phyloP scores from a whole-genome alignment of 2,329 filamentous ascomycete genomes.

The Sclerotinia spermophila region DNA sequence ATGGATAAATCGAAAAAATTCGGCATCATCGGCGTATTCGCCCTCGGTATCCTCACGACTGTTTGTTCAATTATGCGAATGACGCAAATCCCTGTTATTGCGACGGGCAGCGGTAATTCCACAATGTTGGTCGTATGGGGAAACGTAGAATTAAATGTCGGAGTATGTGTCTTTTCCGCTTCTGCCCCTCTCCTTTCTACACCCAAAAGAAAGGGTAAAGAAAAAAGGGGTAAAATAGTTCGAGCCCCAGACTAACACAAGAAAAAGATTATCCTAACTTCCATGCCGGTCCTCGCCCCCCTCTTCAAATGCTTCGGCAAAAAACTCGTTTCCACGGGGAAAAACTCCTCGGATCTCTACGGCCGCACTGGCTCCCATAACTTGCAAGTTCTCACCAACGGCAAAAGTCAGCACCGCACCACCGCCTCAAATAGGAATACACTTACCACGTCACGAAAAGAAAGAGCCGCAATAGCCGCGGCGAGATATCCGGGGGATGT shows the following conservation, averaged over 20 bases:
- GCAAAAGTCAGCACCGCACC: neutral
- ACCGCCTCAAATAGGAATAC: neutral
- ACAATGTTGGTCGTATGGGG: conserved; percentile 15
- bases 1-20: conserved; percentile 23
- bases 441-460: neutral
- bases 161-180: neutral
- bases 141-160: conserved; percentile 10
- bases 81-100: conserved; percentile 22
- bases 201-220: neutral
- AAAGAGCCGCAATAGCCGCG: neutral
- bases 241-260: neutral
- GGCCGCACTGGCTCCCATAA: neutral
- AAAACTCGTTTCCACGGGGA: neutral
- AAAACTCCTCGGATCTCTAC: neutral
- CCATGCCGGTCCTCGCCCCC: conserved; percentile 22
- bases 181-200: neutral
- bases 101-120: conserved; percentile 34
- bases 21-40: conserved; percentile 23
- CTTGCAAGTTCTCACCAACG: conserved; percentile 8
- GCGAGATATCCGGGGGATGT: neutral
- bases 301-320: conserved; percentile 18
- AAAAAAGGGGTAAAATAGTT: neutral
- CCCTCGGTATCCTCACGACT: conserved; percentile 21
- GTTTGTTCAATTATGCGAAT: conserved; percentile 17
- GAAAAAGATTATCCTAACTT: conserved; percentile 24